Evolutionary conservation across 768 basidiomycete species (phyloP).

Genomic region (Russula virescens): DNA sequence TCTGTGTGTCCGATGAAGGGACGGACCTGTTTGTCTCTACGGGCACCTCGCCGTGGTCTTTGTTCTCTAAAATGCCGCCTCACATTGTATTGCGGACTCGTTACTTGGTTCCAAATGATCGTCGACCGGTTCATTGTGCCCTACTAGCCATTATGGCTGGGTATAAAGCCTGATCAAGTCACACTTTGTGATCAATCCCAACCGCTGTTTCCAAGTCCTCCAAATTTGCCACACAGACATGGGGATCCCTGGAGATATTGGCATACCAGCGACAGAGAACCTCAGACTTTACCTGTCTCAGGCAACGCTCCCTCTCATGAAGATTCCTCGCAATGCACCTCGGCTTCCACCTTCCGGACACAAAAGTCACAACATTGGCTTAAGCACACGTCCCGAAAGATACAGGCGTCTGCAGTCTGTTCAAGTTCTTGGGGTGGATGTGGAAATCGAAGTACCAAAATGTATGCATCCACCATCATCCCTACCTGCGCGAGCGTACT

Average conservation of each 20-base stretch:
- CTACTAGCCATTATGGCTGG: not conserved
- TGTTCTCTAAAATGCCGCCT: not conserved
- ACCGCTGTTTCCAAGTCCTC: slow-evolving; percentile 1
- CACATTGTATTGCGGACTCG: not conserved
- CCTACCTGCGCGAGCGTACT: not conserved
- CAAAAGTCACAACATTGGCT: slow-evolving; percentile 18
- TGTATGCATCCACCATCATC: not conserved
- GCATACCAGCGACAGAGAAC: slow-evolving; percentile 21
- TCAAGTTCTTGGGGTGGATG: not conserved
- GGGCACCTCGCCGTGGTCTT: not conserved
- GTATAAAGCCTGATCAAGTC: slow-evolving; percentile 9
- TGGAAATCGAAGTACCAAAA: slow-evolving; percentile 2
- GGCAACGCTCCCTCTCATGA: slow-evolving; percentile 20
- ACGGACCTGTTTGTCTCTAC: not conserved
- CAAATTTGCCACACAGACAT: not conserved
- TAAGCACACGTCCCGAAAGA: slow-evolving; percentile 19
- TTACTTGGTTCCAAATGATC: not conserved
- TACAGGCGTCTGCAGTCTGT: slow-evolving; percentile 14
- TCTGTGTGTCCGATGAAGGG: not conserved
- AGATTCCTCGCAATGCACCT: slow-evolving; percentile 15
- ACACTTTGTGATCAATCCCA: not conserved
- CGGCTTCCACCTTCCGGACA: slow-evolving; percentile 20
- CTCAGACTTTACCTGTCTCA: slow-evolving; percentile 20
- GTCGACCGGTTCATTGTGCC: not conserved
- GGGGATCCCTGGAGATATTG: slow-evolving; percentile 19